Evolutionary conservation across 2,329 filamentous ascomycete species (phyloP).

Genomic region (Diaporthe vexans): DNA sequence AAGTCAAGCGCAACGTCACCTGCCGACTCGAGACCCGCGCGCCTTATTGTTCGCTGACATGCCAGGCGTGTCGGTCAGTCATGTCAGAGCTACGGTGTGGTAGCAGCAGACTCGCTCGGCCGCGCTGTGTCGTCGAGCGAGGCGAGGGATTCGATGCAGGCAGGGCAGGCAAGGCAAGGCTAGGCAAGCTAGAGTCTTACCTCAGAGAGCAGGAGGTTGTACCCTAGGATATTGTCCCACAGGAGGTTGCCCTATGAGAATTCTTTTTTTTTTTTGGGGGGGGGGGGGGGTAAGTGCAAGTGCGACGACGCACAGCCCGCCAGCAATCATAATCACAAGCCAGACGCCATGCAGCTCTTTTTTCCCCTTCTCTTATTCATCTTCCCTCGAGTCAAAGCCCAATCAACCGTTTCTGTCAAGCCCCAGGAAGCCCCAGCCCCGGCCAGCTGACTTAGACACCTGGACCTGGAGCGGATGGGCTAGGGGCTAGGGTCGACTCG

Average conservation of each 20-base stretch:
- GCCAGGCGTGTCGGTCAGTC: slow-evolving; percentile 22
- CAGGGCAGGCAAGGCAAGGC: not conserved
- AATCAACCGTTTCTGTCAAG: slow-evolving; percentile 23
- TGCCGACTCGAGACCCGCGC: slow-evolving; percentile 29
- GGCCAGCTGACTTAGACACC: slow-evolving; percentile 27
- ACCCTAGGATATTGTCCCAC: no score
- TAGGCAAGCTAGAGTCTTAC: not conserved
- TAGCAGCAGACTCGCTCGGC: slow-evolving; percentile 13
- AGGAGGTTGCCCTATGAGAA: no score
- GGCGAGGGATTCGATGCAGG: no score
- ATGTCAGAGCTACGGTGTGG: slow-evolving; percentile 28
- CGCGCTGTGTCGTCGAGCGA: slow-evolving; percentile 4
- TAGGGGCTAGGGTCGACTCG: slow-evolving; percentile 26
- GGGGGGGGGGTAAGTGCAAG: no score
- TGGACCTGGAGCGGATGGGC: slow-evolving; percentile 13
- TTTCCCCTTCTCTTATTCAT: no score
- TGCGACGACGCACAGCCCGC: slow-evolving; percentile 7
- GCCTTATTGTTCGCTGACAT: slow-evolving; percentile 14
- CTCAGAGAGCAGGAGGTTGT: not conserved
- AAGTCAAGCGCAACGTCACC: slow-evolving; percentile 31
- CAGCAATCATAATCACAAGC: slow-evolving; percentile 33
- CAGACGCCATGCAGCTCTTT: slow-evolving; percentile 25
- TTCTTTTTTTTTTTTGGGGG: no score
- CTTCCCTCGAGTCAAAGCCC: slow-evolving; percentile 23
- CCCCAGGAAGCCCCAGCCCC: slow-evolving; percentile 9